Base-by-base conservation (phyloP, 202 grass and related monocot genomes). In the Tripidium arundinaceum region DNA sequence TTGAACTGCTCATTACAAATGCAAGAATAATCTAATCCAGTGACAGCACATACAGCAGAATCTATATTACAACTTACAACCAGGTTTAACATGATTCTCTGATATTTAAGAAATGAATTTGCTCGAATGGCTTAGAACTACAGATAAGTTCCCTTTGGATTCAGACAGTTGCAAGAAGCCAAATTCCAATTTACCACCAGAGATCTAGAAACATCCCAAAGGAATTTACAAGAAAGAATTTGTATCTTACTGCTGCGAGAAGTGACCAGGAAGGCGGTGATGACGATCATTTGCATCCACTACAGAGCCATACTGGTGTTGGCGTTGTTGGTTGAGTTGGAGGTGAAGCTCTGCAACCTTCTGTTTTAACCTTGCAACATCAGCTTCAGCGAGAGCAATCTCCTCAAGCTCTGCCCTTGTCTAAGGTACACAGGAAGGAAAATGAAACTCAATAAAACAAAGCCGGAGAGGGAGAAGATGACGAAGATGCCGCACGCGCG, bases 351-450 rank as follows among this genome's bases (percentile, higher is more conserved):
- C 93, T 7, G 88, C 88, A 61, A 97, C 93, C 82, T 97, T 97
- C 80, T 97, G 90, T 71, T 97, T 97, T 78, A 97, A 91, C 82
- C 93, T 97, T 67, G 91, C 93, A 47, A 97, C 93, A 83, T 97
- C 93, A 71, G 93, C 91, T 82, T 97, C 93, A 22, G 93, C 93
- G 36, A 93, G 86, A 81, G 93, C 93, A 79, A 97, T 97, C 86
- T 97, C 93, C 91, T 97, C 93, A 64, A 97, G 91, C 62, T 97
- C 93, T 71, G 93, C 93, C 85, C 85, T 91, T 77, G 97, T 99
- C 97, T 99, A 83, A 37, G 76, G 50, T 76, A 74, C 74, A 79
- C 25, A 59, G 80, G 62, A 13, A 77, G 8, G 34, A 75, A 65
- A 86, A 87, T 87, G 28, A 86, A 33, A 78, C 42, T 75, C 24